Evolutionary conservation across 371 early-diverging fungal species (phyloP).

Genomic region (Mortierella sp.): DNA sequence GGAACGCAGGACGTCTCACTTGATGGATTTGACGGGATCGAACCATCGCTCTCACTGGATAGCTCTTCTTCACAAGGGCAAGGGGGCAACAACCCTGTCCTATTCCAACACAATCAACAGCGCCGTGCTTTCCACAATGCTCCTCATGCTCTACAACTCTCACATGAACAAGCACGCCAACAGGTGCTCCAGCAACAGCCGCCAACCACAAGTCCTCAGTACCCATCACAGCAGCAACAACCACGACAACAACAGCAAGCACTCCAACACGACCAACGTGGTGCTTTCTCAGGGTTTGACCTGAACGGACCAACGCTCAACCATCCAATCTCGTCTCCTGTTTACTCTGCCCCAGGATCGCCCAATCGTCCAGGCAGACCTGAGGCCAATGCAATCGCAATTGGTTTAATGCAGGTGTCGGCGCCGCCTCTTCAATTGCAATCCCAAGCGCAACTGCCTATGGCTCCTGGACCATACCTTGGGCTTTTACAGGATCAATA

Average conservation of each 20-base stretch:
- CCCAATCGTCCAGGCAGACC: slow-evolving; percentile 6
- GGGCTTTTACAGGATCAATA: slow-evolving; percentile 32
- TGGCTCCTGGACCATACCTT: slow-evolving; percentile 23
- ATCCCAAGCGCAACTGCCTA: slow-evolving; percentile 13
- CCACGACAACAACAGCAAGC: slow-evolving; percentile 18
- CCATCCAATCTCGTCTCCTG: slow-evolving; percentile 11
- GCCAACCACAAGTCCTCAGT: neutral
- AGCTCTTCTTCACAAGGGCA: slow-evolving; percentile 5
- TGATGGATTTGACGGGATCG: slow-evolving; percentile 23
- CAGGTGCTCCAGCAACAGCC: neutral
- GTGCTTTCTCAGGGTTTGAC: slow-evolving; percentile 15
- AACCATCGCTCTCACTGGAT: slow-evolving; percentile 5
- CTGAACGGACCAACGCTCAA: slow-evolving; percentile 15
- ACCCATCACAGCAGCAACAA: neutral
- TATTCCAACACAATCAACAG: slow-evolving; percentile 4
- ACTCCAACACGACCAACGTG: slow-evolving; percentile 16
- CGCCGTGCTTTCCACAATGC: slow-evolving; percentile 2
- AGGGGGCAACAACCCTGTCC: neutral
- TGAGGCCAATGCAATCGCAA: slow-evolving; percentile 11
- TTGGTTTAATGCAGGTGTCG: slow-evolving; percentile 18
- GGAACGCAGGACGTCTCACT: slow-evolving; percentile 14
- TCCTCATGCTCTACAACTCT: too few species aligned
- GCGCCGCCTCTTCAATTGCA: slow-evolving; percentile 17
- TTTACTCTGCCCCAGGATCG: slow-evolving; percentile 24
- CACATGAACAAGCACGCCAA: neutral